Base-by-base conservation (phyloP, 768 basidiomycete species). In the Albatrellus ellisii region DNA sequence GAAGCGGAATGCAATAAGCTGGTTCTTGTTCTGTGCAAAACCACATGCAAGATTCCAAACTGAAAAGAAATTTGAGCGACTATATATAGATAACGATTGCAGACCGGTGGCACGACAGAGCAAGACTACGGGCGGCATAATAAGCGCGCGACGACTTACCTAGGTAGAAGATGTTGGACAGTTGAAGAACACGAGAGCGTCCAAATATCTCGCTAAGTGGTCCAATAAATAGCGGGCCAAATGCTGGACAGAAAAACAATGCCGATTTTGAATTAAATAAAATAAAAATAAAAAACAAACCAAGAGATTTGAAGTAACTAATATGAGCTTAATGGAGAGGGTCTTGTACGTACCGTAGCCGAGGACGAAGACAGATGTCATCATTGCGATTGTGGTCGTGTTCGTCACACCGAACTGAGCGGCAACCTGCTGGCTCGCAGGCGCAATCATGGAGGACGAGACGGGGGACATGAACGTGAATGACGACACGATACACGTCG, bases 151-250 rank as follows among this genome's bases (percentile, higher is more conserved):
- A n/a, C 28, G 28, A 48, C 58, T 7, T 53, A 80, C 78, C 72
- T 1, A 84, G 59, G 51, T 70, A 84, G 56, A 75, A 77, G 3
- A 79, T n/a, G 55, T 84, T 85, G 1, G 80, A 57, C 0, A 65
- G 36, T 50, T 80, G 82, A 0, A 85, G 50, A 0, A 83, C 73
- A 2, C 63, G 58, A 0, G 75, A 70, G 15, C 82, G 70, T 2
- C 84, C 83, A 46, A 65, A 85, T 8, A 86, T 66, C 55, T 88
- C 85, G 47, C 73, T 76, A 18, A 85, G 50, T 0, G 84, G 85
- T 0, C 76, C 80, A 12, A 67, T 48, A 28, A 66, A 52, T 1
- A 67, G 40, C 2, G 65, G 65, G 2, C 63, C 75, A 32, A 76
- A 48, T 6, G 72, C 75, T 77, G n/a, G 26, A 42, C 12, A 12